Evolutionary conservation across 371 early-diverging fungal species (phyloP), one percentile per base, ranked within the genome.

Genomic region (Mucor circinelloides): DNA sequence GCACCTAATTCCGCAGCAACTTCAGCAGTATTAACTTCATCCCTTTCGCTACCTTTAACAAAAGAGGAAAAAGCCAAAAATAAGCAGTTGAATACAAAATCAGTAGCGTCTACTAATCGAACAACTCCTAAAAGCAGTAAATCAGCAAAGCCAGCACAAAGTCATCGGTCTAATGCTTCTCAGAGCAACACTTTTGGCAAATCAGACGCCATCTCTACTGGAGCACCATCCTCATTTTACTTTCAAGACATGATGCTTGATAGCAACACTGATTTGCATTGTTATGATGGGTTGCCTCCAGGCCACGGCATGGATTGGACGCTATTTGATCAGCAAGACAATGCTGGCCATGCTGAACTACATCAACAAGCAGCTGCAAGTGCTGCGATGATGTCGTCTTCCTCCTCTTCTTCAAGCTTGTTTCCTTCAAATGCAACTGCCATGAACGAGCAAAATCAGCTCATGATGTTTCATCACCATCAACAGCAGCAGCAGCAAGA

Each of bases 211-310:
- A n/a, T 19, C 0, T 4, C 54, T 6, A 10, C 25, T 10, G 15
- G 13, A 25, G 4, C 15, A 6, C 28, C 48, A 0, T 52, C 68
- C 17, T 63, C 69, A 2, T 63, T 69, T 31, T 69, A 64, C 23
- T 69, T 59, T 58, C 69, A 63, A 44, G 60, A 46, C 25, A 64
- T 69, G 69, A 69, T 69, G 69, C 55, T 64, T 4, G 68, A 58
- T 27, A 63, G 12, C 19, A 52, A 52, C 54, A n/a, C 64, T 6
- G 59, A 59, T 19, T 25, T 69, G 17, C 10, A 13, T 13, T 9
- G 52, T 3, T 63, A 58, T 34, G 64, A 69, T 12, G 19, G 23
- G 15, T 15, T 46, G 12, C 52, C 64, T 3, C 32, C 69, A 50
- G 59, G 54, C 1, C 69, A 63, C 42, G 64, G 58, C 8, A 64